Base-by-base conservation (phyloP, 495 filamentous ascomycete genomes). In the Chlorociboria aeruginascens region DNA sequence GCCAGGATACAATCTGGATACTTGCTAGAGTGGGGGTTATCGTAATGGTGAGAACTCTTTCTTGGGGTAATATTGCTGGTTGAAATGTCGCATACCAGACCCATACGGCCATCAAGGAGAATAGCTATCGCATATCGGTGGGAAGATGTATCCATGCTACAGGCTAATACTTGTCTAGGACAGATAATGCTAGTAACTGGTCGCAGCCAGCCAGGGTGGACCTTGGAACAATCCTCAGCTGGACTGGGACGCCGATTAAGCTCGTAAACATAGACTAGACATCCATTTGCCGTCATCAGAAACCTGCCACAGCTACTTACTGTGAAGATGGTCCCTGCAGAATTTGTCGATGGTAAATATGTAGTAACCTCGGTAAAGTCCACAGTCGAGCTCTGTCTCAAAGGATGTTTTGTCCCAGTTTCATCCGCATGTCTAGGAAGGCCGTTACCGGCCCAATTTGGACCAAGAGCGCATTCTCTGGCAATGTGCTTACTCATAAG, bases 71-170 rank as follows among this genome's bases (percentile, higher is more conserved):
- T 12, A 31, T 46, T 35, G 25, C 44, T 17, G 6, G 48, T 59
- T 7, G 48, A 50, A 14, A 83, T 58, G 43, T 85, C 77, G 48
- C 74, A 78, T 12, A 85, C 69, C 54, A 85, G 66, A 8, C 80
- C 82, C 51, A 78, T 66, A 8, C 83, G 73, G 16, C 74, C 78
- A 32, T 73, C 68, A 9, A 86, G 55, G 13, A 86, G 64, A 33
- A 76, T 75, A 28, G 79, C 83, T 46, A 86, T 59, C 11, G 76
- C 70, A 39, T 78, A 72, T 46, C 67, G 68, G 8, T 72, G 50
- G 6, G 64, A 69, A 17, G 70, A 76, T 3, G 78, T 78, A 59
- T 86, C 81, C 66, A 87, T 79, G 40, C 74, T 74, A 33, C 81
- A 72, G 9, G 77, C 72, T 3, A 85, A 48, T 7, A 84, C 73